These are phyloP conservation scores for Punica granatum DNA, from an alignment of 345 rosid genomes.

Conservation along the genomic window DNA sequence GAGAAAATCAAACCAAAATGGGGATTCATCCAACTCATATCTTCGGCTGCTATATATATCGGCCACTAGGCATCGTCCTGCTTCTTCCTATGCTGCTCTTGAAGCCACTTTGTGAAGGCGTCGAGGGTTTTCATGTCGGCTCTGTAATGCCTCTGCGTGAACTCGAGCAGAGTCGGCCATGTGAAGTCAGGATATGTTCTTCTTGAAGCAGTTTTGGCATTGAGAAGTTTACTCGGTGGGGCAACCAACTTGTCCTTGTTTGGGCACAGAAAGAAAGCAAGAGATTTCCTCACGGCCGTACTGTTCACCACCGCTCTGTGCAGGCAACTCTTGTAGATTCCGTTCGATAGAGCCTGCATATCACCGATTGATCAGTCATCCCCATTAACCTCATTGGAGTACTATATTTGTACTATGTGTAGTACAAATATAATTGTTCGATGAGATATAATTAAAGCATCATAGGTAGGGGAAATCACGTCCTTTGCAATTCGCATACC, in stretches of 20 bases:
- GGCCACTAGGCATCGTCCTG: not conserved
- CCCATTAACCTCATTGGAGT: not conserved
- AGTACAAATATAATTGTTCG: too few species aligned
- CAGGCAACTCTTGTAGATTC: constrained; percentile 54
- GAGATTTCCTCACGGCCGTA: constrained; percentile 33
- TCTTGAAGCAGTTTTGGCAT: constrained; percentile 13
- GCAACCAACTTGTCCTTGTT: constrained; percentile 32
- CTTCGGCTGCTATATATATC: not conserved
- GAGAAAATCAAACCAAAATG: not conserved
- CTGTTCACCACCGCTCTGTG: constrained; percentile 60
- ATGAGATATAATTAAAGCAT: too few species aligned
- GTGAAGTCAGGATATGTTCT: constrained; percentile 53
- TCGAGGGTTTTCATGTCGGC: constrained; percentile 49
- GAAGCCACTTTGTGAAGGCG: constrained; percentile 38
- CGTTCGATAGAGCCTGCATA: constrained; percentile 50
- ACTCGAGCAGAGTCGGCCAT: constrained; percentile 45
- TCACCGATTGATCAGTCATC: not conserved
- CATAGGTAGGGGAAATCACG: too few species aligned
- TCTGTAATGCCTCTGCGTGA: constrained; percentile 49
- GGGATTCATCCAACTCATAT: not conserved
- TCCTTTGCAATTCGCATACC: too few species aligned
- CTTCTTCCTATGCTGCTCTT: not conserved
- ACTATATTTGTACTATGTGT: too few species aligned
- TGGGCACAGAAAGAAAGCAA: constrained; percentile 56
- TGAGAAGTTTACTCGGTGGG: constrained; percentile 33